Evolutionary conservation across 2,329 filamentous ascomycete genomes (phyloP).

Genomic region (Diaporthe capsici): DNA sequence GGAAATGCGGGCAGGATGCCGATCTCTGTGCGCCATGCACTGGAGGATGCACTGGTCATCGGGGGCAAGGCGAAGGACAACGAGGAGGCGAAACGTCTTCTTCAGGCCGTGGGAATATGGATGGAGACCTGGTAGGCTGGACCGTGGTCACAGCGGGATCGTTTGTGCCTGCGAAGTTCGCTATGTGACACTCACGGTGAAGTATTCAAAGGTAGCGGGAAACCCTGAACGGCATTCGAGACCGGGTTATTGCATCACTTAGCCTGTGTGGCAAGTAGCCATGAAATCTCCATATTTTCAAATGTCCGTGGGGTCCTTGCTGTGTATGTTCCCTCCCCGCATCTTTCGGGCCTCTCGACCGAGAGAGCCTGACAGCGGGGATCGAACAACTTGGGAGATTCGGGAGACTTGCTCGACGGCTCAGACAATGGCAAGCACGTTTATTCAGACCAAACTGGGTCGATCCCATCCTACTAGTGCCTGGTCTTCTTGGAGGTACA

Average conservation of each 20-base stretch:
- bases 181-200: neutral
- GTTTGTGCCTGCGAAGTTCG: neutral
- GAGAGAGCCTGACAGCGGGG: too few relatives aligned
- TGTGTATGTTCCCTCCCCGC: neutral
- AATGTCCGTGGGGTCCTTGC: neutral
- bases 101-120: slow-evolving; percentile 62
- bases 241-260: neutral
- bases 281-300: neutral
- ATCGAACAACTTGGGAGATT: neutral
- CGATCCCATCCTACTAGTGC: neutral
- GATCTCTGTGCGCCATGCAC: slow-evolving; percentile 64
- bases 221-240: neutral
- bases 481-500: neutral
- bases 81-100: slow-evolving; percentile 56
- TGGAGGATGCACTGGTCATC: slow-evolving; percentile 63
- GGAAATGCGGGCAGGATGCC: slow-evolving; percentile 73
- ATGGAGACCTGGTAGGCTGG: slow-evolving; percentile 70
- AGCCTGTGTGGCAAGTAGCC: neutral
- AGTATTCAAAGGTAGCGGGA: neutral
- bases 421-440: neutral
- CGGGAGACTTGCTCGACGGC: too few relatives aligned
- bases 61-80: slow-evolving; percentile 51
- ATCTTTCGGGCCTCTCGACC: neutral
- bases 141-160: neutral
- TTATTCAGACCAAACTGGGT: neutral